These are phyloP conservation scores for Scedosporium apiospermum DNA, from an alignment of 2,329 filamentous ascomycete genomes.

Conservation along the genomic window DNA sequence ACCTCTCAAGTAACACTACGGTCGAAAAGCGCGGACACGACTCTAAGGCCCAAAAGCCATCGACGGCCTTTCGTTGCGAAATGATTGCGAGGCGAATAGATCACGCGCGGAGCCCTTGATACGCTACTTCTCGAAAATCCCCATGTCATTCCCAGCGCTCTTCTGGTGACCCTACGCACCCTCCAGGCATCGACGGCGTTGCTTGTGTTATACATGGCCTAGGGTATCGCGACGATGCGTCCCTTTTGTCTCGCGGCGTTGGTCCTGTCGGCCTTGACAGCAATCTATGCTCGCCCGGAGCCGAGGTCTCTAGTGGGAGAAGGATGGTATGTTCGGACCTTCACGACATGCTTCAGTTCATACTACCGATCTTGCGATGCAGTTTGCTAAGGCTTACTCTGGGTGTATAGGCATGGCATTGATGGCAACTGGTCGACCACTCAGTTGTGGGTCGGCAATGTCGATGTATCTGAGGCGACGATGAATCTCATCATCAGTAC, in stretches of 20 bases:
- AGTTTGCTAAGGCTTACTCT: neutral
- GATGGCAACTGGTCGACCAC: slow-evolving; percentile 68
- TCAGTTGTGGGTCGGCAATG: slow-evolving; percentile 44
- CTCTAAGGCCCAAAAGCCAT: neutral
- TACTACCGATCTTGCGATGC: neutral
- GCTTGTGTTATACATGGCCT: neutral
- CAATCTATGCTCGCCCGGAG: slow-evolving; percentile 2
- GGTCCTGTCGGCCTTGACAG: neutral
- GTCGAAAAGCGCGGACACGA: neutral
- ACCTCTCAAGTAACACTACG: neutral
- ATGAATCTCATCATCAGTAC: slow-evolving; percentile 49
- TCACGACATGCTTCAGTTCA: neutral
- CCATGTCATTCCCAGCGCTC: neutral
- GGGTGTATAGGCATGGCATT: slow-evolving; percentile 44
- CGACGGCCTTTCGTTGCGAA: neutral
- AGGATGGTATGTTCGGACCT: neutral
- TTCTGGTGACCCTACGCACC: slow-evolving; percentile 6
- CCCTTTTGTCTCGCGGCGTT: neutral
- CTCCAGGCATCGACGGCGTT: neutral
- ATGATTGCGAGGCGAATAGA: neutral
- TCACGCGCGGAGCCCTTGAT: neutral
- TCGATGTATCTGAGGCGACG: slow-evolving; percentile 21
- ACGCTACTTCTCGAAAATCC: neutral
- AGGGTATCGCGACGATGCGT: neutral
- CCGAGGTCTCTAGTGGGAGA: slow-evolving; percentile 5